phyloP scores from a whole-genome alignment of 2,329 filamentous ascomycete species.

The Colletotrichum nymphaeae region DNA sequence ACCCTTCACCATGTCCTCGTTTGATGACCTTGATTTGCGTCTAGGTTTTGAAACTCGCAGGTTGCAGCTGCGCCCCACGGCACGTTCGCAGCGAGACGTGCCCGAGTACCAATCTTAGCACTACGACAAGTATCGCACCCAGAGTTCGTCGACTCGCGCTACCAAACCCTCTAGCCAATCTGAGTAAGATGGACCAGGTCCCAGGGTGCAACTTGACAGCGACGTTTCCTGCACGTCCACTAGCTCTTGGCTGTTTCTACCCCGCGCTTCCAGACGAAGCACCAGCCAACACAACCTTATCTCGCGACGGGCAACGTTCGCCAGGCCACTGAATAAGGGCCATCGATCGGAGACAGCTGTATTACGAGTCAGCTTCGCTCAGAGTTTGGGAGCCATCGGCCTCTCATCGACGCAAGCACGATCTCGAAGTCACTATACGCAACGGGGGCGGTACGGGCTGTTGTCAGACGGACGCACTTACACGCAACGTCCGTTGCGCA shows the following conservation, averaged over 20 bases:
- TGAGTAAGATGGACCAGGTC: background rate
- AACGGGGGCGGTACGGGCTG: background rate
- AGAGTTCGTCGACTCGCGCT: background rate
- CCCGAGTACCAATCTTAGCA: background rate
- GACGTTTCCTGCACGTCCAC: background rate
- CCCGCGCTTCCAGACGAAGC: constrained; percentile 4
- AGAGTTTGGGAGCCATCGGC: background rate
- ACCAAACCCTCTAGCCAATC: background rate
- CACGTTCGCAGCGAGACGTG: background rate
- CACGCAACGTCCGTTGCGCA: background rate
- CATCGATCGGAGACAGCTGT: background rate
- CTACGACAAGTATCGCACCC: background rate
- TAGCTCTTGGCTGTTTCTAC: constrained; percentile 13
- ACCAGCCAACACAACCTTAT: constrained; percentile 21
- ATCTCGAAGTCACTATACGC: constrained; percentile 8
- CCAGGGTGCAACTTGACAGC: background rate
- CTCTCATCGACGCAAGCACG: background rate
- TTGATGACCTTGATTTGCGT: background rate
- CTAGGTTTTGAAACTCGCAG: constrained; percentile 1
- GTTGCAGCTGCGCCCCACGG: constrained; percentile 1
- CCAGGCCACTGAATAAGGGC: constrained; percentile 5
- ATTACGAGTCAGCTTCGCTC: background rate
- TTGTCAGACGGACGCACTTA: background rate
- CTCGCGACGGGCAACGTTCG: constrained; percentile 1
- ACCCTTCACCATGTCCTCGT: background rate